A percentile compares a stretch with the other conserved stretches of the same genome.
Conservation (phyloP, 2,329 filamentous ascomycete species). For the Leptographium flavum region DNA sequence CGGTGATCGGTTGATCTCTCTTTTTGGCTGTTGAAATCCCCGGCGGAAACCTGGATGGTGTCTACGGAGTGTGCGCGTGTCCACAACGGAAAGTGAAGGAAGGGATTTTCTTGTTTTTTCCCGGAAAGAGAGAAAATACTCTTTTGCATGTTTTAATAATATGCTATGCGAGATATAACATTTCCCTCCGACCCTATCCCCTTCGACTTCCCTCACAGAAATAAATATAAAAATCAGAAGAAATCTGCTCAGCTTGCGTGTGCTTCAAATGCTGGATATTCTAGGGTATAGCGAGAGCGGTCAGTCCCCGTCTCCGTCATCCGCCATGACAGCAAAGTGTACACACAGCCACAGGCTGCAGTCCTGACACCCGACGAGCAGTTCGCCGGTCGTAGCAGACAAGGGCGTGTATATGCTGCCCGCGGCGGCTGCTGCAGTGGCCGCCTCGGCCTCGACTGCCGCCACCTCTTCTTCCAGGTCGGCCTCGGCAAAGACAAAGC, state of each 20-base stretch:
- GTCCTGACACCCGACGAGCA: constrained; percentile 50
- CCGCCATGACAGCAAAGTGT: constrained; percentile 40
- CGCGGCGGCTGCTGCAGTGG: constrained; percentile 3
- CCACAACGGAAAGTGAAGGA: constrained; percentile 16
- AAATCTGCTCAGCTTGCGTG: background rate
- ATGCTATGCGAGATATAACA: constrained; percentile 7
- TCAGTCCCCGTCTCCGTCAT: background rate
- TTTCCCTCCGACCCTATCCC: background rate
- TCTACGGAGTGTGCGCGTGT: constrained; percentile 48
- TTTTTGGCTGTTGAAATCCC: constrained; percentile 22
- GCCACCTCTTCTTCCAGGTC: constrained; percentile 38
- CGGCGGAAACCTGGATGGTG: constrained; percentile 37
- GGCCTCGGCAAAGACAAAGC: constrained; percentile 42
- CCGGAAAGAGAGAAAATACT: constrained; percentile 5
- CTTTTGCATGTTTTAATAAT: constrained; percentile 4
- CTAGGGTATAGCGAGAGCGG: no score
- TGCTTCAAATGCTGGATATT: background rate
- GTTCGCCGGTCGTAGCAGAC: constrained; percentile 34
- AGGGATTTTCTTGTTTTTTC: constrained; percentile 6
- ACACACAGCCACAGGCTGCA: constrained; percentile 55
- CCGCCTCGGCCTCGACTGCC: constrained; percentile 1
- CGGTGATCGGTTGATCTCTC: constrained; percentile 26
- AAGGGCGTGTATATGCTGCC: background rate
- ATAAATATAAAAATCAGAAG: constrained; percentile 2
- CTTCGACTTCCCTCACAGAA: background rate